Conservation (phyloP, 2,329 filamentous ascomycete genomes). For the Parafenestella ontariensis region DNA sequence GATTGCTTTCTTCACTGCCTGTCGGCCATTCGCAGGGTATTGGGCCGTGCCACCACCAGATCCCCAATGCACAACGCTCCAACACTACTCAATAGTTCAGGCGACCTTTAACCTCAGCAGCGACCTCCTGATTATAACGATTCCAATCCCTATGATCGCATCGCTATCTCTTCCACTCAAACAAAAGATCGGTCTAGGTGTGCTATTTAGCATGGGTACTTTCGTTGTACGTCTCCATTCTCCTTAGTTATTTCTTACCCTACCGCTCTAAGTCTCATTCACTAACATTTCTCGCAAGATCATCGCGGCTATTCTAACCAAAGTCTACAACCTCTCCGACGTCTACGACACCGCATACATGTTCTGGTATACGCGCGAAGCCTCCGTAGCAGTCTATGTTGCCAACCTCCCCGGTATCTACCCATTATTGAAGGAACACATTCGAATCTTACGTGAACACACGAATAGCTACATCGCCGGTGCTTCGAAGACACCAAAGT, state of each 20-base stretch:
- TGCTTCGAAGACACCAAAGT: slow-evolving; percentile 20
- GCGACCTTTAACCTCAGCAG: slow-evolving; percentile 67
- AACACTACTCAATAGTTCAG: slow-evolving; percentile 66
- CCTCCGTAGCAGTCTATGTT: slow-evolving; percentile 60
- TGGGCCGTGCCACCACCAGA: slow-evolving; percentile 64
- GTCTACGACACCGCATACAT: slow-evolving; percentile 50
- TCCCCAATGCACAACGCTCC: slow-evolving; percentile 64
- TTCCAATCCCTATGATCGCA: slow-evolving; percentile 63
- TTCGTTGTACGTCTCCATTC: slow-evolving; percentile 54
- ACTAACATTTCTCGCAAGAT: slow-evolving; percentile 33
- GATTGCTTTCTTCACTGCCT: slow-evolving; percentile 61
- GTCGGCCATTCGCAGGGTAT: slow-evolving; percentile 63
- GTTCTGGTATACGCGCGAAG: slow-evolving; percentile 64
- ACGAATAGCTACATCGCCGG: slow-evolving; percentile 24
- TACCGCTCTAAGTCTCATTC: neutral
- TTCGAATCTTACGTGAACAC: slow-evolving; percentile 42
- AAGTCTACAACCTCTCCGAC: slow-evolving; percentile 56
- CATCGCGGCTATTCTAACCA: slow-evolving; percentile 56
- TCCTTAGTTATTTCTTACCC: neutral
- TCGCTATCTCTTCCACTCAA: slow-evolving; percentile 58
- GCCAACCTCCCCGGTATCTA: slow-evolving; percentile 63
- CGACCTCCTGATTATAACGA: slow-evolving; percentile 65
- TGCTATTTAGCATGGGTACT: slow-evolving; percentile 59
- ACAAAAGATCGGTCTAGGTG: slow-evolving; percentile 62
- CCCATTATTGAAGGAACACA: slow-evolving; percentile 57